phyloP scores from a whole-genome alignment of 2,329 filamentous ascomycete species.

The Ceratocystiopsis sp. region DNA sequence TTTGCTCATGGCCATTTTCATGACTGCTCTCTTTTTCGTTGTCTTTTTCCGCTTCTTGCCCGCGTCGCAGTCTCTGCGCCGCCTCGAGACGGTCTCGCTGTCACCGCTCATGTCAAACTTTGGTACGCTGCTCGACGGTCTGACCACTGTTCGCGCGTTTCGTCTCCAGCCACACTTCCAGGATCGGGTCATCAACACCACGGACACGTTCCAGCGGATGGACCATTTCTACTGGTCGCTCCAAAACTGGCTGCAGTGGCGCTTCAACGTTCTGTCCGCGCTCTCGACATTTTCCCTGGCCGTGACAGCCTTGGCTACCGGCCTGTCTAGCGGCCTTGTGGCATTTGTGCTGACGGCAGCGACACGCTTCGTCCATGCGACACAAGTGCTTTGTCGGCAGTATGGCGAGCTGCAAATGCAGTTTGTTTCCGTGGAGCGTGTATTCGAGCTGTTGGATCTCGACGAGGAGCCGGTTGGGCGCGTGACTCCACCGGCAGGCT shows the following conservation, averaged over 20 bases:
- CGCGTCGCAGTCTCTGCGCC: conserved; percentile 63
- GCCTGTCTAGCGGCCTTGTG: conserved; percentile 60
- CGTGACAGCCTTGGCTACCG: conserved; percentile 53
- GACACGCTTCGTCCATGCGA: conserved; percentile 49
- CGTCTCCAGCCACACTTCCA: conserved; percentile 66
- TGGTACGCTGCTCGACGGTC: conserved; percentile 66
- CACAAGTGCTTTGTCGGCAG: conserved; percentile 56
- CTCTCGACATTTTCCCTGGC: conserved; percentile 59
- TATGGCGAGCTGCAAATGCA: conserved; percentile 84
- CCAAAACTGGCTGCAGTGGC: conserved; percentile 68
- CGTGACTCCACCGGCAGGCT: conserved; percentile 42
- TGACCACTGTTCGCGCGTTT: conserved; percentile 77
- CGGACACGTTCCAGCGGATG: conserved; percentile 83
- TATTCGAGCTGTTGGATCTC: conserved; percentile 65
- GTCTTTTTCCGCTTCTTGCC: conserved; percentile 68
- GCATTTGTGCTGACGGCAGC: conserved; percentile 70
- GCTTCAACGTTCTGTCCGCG: conserved; percentile 58
- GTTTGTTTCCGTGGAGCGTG: conserved; percentile 76
- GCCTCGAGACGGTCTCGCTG: conserved; percentile 78
- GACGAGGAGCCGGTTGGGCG: conserved; percentile 57
- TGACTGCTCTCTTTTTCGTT: conserved; percentile 52
- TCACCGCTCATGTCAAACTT: conserved; percentile 88
- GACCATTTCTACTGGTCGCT: conserved; percentile 92
- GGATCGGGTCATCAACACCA: conserved; percentile 59
- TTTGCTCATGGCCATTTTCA: conserved; percentile 49